Evolutionary conservation across 2,329 filamentous ascomycete genomes (phyloP).

Genomic region (Cadophora luteo-olivacea): DNA sequence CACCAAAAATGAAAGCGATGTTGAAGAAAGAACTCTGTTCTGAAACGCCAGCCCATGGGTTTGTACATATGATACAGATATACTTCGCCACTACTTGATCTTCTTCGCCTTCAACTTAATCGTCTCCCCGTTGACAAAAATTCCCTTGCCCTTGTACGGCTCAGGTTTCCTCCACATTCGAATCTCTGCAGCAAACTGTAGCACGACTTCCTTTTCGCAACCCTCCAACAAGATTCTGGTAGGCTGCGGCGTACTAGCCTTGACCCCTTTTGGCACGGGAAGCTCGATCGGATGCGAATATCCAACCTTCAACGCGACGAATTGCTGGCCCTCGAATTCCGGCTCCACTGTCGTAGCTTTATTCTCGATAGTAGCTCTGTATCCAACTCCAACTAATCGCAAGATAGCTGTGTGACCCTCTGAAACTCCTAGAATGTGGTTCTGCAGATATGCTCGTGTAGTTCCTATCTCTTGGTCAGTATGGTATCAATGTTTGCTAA

Average conservation of each 20-base stretch:
- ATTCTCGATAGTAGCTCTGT: slow-evolving; percentile 85
- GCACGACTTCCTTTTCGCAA: slow-evolving; percentile 82
- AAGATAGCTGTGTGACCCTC: slow-evolving; percentile 96
- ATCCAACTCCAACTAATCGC: slow-evolving; percentile 92
- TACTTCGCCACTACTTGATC: slow-evolving; percentile 70
- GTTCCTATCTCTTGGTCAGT: slow-evolving; percentile 66
- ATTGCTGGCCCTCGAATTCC: slow-evolving; percentile 82
- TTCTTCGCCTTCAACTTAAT: slow-evolving; percentile 99
- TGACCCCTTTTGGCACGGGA: slow-evolving; percentile 81
- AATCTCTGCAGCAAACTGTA: slow-evolving; percentile 90
- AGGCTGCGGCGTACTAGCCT: slow-evolving; percentile 85
- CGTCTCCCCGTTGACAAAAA: slow-evolving; percentile 97
- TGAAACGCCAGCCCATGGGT: slow-evolving; percentile 31
- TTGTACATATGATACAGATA: slow-evolving; percentile 38
- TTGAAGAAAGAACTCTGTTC: neutral
- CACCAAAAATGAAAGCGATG: neutral
- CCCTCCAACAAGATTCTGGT: slow-evolving; percentile 92
- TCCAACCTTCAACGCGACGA: slow-evolving; percentile 92
- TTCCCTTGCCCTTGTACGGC: slow-evolving; percentile 99
- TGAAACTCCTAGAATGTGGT: slow-evolving; percentile 90
- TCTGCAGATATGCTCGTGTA: slow-evolving; percentile 85
- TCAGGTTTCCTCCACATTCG: slow-evolving; percentile 89
- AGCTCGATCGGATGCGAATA: slow-evolving; percentile 96
- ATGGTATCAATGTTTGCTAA: neutral
- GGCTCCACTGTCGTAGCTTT: slow-evolving; percentile 70